Evolutionary conservation across 805 yeast species (phyloP).

Genomic region (Candida taoyuanica): DNA sequence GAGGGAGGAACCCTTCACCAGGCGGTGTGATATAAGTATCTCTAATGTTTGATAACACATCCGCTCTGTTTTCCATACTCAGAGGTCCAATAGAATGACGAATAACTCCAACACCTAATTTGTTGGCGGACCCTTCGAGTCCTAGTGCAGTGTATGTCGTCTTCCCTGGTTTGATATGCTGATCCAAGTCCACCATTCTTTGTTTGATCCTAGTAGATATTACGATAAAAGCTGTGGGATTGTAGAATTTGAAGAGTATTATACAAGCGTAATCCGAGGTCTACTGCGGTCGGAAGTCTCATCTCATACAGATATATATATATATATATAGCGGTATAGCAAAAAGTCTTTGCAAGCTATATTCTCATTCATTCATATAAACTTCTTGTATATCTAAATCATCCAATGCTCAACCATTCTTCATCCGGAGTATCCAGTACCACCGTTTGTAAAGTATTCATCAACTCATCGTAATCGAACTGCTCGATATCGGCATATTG

Average conservation of each 20-base stretch:
- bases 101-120: constrained; percentile 89
- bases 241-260: no score
- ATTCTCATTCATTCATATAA: neutral
- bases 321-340: no score
- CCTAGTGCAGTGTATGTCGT: constrained; percentile 72
- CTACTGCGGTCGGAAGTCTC: no score
- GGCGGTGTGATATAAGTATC: constrained; percentile 96
- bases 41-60: constrained; percentile 82
- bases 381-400: neutral
- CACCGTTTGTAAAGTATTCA: constrained; percentile 9
- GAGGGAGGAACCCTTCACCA: constrained; percentile 95
- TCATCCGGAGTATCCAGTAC: constrained; percentile 7
- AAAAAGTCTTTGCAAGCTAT: no score
- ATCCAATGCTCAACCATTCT: constrained; percentile 4
- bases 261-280: no score
- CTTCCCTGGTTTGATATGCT: constrained; percentile 37
- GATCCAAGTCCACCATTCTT: constrained; percentile 48
- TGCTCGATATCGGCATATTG: constrained; percentile 16
- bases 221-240: no score
- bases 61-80: constrained; percentile 56
- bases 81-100: constrained; percentile 64
- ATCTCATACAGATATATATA: no score
- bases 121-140: constrained; percentile 95
- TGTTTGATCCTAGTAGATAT: no score
- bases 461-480: constrained; percentile 17